Evolutionary conservation across 75 land plant species (phyloP).

Genomic region (Selaginella moellendorffii): DNA sequence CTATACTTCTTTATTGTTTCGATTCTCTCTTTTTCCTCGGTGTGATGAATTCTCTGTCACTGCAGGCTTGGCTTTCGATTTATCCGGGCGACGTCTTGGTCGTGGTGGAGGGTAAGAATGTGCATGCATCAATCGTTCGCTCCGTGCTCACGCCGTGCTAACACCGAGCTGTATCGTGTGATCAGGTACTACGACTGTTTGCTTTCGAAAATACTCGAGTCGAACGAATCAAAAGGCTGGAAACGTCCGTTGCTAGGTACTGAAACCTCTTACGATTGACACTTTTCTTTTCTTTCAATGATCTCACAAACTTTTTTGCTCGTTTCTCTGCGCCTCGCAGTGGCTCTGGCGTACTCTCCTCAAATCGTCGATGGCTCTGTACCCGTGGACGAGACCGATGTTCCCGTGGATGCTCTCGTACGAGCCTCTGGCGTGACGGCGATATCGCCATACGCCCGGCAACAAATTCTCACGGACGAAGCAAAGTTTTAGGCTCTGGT

Average conservation of each 20-base stretch:
- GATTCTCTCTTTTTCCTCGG: too few relatives aligned
- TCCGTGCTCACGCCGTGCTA: background rate
- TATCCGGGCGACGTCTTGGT: constrained; percentile 68
- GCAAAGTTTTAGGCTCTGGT: background rate
- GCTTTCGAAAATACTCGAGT: constrained; percentile 47
- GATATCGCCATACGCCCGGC: constrained; percentile 14
- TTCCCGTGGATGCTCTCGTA: constrained; percentile 53
- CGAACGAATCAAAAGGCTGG: constrained; percentile 51
- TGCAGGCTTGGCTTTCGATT: constrained; percentile 83
- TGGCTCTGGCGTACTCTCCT: constrained; percentile 65
- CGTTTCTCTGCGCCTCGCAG: constrained; percentile 26
- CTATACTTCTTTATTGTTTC: background rate
- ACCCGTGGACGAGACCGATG: constrained; percentile 50
- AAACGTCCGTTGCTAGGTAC: constrained; percentile 69
- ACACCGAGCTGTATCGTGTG: background rate
- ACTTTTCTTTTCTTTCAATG: too few relatives aligned
- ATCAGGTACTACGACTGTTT: constrained; percentile 73
- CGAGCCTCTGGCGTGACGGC: constrained; percentile 35
- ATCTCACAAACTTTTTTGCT: too few relatives aligned
- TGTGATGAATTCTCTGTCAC: too few relatives aligned
- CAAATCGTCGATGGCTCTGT: constrained; percentile 74
- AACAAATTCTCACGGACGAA: too few relatives aligned
- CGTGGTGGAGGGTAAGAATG: constrained; percentile 80
- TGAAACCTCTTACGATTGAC: too few relatives aligned
- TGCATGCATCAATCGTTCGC: constrained; percentile 31